phyloP scores from a whole-genome alignment of 495 filamentous ascomycete genomes.

The Chlorociboria aeruginascens region DNA sequence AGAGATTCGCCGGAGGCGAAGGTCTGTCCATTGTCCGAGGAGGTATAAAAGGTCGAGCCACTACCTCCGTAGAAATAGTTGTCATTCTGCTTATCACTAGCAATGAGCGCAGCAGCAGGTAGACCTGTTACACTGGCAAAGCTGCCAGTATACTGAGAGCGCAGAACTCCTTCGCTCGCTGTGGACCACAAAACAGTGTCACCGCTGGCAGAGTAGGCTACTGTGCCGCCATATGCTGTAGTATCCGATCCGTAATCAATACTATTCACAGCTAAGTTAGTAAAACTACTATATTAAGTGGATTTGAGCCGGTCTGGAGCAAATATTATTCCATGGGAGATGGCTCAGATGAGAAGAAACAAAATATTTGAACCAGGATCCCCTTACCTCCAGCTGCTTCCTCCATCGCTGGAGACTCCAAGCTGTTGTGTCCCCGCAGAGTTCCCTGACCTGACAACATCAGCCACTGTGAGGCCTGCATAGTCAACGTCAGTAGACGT shows the following conservation, averaged over 20 bases:
- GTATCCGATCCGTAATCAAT: conserved; percentile 6
- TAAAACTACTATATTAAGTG: neutral
- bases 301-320: neutral
- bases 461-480: conserved; percentile 38
- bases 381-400: conserved; percentile 7
- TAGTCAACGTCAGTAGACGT: conserved; percentile 42
- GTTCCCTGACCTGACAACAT: conserved; percentile 40
- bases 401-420: conserved; percentile 21
- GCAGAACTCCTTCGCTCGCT: conserved; percentile 26
- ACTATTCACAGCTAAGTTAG: neutral
- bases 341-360: neutral
- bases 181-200: conserved; percentile 28
- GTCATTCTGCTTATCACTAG: conserved; percentile 39
- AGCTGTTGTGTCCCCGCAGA: conserved; percentile 15
- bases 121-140: conserved; percentile 34
- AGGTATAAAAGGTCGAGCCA: conserved; percentile 10
- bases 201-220: conserved; percentile 33
- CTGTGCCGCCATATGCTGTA: conserved; percentile 1
- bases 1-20: conserved; percentile 28
- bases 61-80: conserved; percentile 34
- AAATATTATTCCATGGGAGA: no score
- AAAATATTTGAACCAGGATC: neutral
- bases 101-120: conserved; percentile 33
- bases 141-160: conserved; percentile 27
- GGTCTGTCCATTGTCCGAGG: conserved; percentile 26